Conservation (phyloP, 352 stramenopile genomes). For the Pythium aristosporum region DNA sequence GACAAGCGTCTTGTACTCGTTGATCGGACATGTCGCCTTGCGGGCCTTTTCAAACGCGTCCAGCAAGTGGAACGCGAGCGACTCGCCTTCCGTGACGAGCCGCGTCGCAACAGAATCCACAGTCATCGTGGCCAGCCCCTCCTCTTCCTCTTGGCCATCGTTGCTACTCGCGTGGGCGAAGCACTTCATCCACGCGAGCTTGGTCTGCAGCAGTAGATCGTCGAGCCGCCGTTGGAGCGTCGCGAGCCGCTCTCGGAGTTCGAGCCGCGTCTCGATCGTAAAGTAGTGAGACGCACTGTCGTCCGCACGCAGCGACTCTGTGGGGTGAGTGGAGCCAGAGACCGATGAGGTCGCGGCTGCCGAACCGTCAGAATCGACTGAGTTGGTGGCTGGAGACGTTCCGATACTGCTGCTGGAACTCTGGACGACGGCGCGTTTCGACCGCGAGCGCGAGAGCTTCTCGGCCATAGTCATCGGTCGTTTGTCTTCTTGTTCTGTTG, state of each 20-base stretch:
- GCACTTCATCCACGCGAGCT: conserved; percentile 69
- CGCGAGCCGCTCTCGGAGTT: conserved; percentile 44
- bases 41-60: conserved; percentile 41
- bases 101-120: conserved; percentile 16
- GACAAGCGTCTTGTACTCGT: conserved; percentile 51
- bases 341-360: not conserved
- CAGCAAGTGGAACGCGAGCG: conserved; percentile 37
- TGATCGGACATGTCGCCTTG: conserved; percentile 31
- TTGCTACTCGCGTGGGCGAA: conserved; percentile 25
- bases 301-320: conserved; percentile 8
- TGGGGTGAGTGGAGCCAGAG: not conserved
- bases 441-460: conserved; percentile 25
- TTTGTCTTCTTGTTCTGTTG: not conserved
- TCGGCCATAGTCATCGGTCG: conserved; percentile 22
- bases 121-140: not conserved
- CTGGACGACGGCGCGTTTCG: not conserved
- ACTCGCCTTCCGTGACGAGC: conserved; percentile 47
- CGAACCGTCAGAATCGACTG: not conserved
- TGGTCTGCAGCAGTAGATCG: conserved; percentile 45
- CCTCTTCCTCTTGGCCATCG: not conserved
- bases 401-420: not conserved
- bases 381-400: not conserved
- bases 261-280: conserved; percentile 56
- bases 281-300: conserved; percentile 48
- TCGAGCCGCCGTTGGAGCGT: conserved; percentile 40